Evolutionary conservation across 306 rosid species (phyloP).

Genomic region (Mimosa pudica): DNA sequence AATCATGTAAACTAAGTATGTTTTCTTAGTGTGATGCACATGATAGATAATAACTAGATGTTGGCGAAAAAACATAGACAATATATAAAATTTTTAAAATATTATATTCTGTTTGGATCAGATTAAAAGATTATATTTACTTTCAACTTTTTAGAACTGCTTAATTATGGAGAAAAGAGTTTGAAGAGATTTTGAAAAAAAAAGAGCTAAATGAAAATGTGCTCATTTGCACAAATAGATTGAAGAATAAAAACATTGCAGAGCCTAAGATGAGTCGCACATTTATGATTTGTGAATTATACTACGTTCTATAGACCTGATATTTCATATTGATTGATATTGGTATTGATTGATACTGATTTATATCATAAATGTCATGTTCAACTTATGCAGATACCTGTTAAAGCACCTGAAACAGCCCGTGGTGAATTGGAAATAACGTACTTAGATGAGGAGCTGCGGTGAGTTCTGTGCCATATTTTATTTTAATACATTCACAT

Average conservation of each 20-base stretch:
- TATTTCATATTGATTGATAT: not conserved
- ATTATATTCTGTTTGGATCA: not conserved
- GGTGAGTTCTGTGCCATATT: conserved; percentile 54
- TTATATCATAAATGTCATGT: not conserved
- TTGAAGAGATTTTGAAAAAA: not conserved
- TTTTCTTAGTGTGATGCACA: not conserved
- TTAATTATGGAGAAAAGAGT: not conserved
- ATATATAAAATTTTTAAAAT: not conserved
- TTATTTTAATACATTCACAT: conserved; percentile 18
- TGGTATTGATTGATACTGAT: not conserved
- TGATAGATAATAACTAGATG: not conserved
- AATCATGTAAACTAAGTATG: not conserved
- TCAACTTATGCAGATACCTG: conserved; percentile 55
- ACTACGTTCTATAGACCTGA: not conserved
- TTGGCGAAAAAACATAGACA: too few relatives aligned
- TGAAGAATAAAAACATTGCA: not conserved
- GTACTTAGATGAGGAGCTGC: conserved; percentile 81
- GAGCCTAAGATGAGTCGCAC: not conserved
- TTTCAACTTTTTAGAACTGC: not conserved
- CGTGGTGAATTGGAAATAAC: conserved; percentile 90
- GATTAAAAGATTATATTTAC: not conserved
- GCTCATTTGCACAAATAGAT: not conserved
- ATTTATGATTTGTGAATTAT: not conserved
- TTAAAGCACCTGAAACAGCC: conserved; percentile 89
- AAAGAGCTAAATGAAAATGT: not conserved